Evolutionary conservation across 345 rosid genomes (phyloP), one percentile per base, ranked within the genome.

Genomic region (Carallia brachiata): DNA sequence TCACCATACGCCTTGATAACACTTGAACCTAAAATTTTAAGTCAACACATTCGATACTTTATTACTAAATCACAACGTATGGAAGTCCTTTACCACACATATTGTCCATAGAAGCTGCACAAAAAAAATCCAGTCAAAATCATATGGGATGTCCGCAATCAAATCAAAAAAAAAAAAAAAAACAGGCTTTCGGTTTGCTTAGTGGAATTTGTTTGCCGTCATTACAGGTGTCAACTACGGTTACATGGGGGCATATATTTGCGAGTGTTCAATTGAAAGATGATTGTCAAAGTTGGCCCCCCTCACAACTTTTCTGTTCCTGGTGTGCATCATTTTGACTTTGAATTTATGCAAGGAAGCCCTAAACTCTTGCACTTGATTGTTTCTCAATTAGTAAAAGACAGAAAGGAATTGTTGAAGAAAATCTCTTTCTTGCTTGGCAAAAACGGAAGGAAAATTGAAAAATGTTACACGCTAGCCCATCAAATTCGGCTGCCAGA

Each of bases 121-220:
- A 23, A 12, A 16, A 56, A 56, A 40, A 39, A 68, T 40, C 63
- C 4, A 56, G 40, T 40, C 63, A 56, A 36, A 28, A 16, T 55
- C 53, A 40, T 7, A 27, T 18, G 18, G 31, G 47, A 27, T 4
- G 54, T 28, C 39, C 30, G 2, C 19, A 4, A 37, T 56, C 54
- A 57, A 56, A 67, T 67, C 62, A 23, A 56, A 37, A 52, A 67
- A 57, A 56, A 39, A 62, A 23, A 56, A 37, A 52, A 67, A 57
- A 56, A 39, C 54, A 17, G 1, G n/a, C 9, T 7, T 17, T 48
- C 28, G 9, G 57, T 9, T 64, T 50, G 50, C 37, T 7, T 31
- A 8, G 16, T 19, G 7, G 27, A 48, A 18, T 52, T 32, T 6
- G 36, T 30, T 52, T 52, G 19, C 54, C 16, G 10, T 55, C 32